Evolutionary conservation across 345 rosid genomes (phyloP), one percentile per base, ranked within the genome.

Genomic region (Salix purpurea): DNA sequence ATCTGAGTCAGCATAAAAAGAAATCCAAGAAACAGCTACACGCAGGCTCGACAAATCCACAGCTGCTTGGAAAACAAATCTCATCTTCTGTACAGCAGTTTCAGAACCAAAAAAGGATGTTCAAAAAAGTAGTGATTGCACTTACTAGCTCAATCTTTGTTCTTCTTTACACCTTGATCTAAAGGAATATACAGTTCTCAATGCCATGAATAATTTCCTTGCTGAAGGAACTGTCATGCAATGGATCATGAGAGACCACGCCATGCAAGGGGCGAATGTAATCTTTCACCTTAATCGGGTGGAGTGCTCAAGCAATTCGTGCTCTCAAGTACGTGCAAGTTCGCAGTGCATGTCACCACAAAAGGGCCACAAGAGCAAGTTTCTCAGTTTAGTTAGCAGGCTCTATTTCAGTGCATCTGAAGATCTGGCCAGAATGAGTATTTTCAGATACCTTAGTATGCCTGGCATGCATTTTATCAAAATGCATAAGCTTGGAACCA

Each of bases 11-110:
- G 71, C 66, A 64, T 39, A 62, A 65, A 62, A 65, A 58, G 61
- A 77, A 73, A 36, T 4, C 16, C 21, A 74, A 69, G 66, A 64
- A 69, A 44, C 42, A 66, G 50, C 26, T 40, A 67, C 42, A 70
- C 77, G 77, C 71, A 72, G 66, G 76, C 78, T 80, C 77, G 19
- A 74, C 71, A 75, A 76, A 71, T 71, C 78, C 40, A 70, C 19
- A 48, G 52, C 67, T 74, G 71, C 65, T 74, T 46, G 73, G 66
- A 24, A 39, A 69, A 78, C 73, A 79, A 71, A 76, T 68, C 76
- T 76, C 79, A 78, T 64, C 50, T 74, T 82, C 84, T 87, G 84
- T 87, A 85, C 85, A 86, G 70, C 82, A 76, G 72, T 75, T 77
- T 74, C 40, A 64, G 80, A 75, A 54, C 79, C 79, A 67, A 54